These are phyloP conservation scores for Tolypocladium capitatum DNA, from an alignment of 2,329 filamentous ascomycete genomes.

Conservation along the genomic window DNA sequence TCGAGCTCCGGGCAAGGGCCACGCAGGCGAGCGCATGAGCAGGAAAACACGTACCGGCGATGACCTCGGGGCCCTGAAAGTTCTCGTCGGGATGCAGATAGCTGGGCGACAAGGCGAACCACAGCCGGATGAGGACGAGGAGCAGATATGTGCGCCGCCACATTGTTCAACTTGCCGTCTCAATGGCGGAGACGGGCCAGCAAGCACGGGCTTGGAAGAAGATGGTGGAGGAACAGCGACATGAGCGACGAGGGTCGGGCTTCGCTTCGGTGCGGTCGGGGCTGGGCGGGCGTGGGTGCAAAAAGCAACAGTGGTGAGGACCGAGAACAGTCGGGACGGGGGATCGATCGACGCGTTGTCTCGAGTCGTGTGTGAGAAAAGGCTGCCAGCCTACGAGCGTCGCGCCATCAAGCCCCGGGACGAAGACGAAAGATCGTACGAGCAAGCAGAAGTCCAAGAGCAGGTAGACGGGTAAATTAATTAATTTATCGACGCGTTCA, in stretches of 20 bases:
- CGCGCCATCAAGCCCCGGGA: background rate
- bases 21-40: background rate
- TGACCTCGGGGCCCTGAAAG: constrained; percentile 95
- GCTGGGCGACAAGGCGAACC: constrained; percentile 87
- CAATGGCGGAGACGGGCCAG: constrained; percentile 7
- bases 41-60: constrained; percentile 58
- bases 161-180: constrained; percentile 38
- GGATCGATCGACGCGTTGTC: background rate
- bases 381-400: background rate
- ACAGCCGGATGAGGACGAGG: constrained; percentile 74
- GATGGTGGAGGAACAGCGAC: constrained; percentile 2
- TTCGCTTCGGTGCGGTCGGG: background rate
- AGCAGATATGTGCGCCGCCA: constrained; percentile 84
- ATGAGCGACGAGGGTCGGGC: constrained; percentile 6
- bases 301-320: background rate
- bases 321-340: background rate
- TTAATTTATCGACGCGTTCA: constrained; percentile 1
- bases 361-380: background rate
- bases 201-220: constrained; percentile 13
- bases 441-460: background rate
- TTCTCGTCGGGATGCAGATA: constrained; percentile 98
- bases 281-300: background rate
- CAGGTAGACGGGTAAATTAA: constrained; percentile 1
- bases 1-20: background rate
- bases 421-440: background rate